phyloP scores from a whole-genome alignment of 2,329 filamentous ascomycete genomes.

The Diaporthe citriasiana region DNA sequence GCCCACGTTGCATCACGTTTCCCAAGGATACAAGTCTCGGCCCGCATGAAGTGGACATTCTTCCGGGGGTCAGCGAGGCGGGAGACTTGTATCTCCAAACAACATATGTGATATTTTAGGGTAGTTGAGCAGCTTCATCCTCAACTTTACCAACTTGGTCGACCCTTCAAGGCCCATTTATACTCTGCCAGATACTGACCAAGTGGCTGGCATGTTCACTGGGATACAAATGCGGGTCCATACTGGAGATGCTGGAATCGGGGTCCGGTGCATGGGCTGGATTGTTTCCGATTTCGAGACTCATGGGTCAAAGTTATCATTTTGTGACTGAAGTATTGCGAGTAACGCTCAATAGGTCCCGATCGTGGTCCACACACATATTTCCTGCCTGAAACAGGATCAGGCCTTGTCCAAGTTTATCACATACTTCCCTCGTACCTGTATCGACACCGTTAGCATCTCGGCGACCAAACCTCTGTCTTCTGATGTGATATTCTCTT shows the following conservation, averaged over 20 bases:
- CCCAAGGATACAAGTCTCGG: no score
- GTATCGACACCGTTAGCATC: neutral
- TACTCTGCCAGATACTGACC: neutral
- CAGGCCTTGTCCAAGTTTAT: conserved; percentile 38
- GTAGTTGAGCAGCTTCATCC: neutral
- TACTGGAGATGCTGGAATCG: no score
- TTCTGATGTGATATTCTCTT: neutral
- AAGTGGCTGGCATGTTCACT: neutral
- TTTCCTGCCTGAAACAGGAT: neutral
- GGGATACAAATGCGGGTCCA: no score
- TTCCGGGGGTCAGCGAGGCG: no score
- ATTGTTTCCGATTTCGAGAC: neutral
- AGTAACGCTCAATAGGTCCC: neutral
- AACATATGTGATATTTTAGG: neutral
- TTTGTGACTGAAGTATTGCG: neutral
- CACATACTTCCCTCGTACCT: conserved; percentile 42
- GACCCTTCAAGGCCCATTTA: neutral
- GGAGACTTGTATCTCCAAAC: neutral
- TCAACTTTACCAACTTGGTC: neutral
- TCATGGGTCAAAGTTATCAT: neutral
- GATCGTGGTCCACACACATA: neutral
- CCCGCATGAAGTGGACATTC: no score
- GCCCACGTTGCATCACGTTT: no score
- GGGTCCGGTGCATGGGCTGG: neutral
- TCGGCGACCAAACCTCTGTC: accelerated